Base-by-base conservation (phyloP, 768 basidiomycete species). In the Tylopilus vinaceipallidus region DNA sequence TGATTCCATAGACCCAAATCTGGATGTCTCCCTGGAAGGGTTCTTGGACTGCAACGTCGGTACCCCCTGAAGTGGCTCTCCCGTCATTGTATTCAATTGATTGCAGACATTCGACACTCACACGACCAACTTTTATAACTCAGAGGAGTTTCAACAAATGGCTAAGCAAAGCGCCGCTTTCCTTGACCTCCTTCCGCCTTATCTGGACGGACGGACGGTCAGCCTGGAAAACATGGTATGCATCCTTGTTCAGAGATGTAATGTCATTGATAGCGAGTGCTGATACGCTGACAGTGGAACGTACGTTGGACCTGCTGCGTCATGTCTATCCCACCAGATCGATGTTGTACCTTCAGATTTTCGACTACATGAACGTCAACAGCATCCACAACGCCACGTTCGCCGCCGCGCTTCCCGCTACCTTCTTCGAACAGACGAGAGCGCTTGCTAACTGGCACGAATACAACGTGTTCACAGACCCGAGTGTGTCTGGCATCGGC, bases 361-460 rank as follows among this genome's bases (percentile, higher is more conserved):
- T 69, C 60, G 84, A 88, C 57, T 89, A 78, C 55, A 82, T 89
- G 75, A 88, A 87, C 60, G 84, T 89, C 43, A 75, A 86, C 56
- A 75, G 58, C 38, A 83, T 86, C 42, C 85, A 91, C 65, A 82
- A 88, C 50, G 70, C 70, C 24, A 73, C 72, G 0, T 90, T 86
- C 53, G 59, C 70, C 8, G 45, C 68, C 0, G 52, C 49, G 0
- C 71, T 88, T 3, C 82, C 84, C 9, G 29, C 67, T 2, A 72
- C 72, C 0, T 78, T 71, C 56, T 72, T 86, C 16, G 73, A 67
- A 8, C 81, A 81, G 59, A 82, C 77, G 4, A 73, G 80, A 17
- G 75, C 73, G 38, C 74, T 90, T 7, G 87, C 86, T 2, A 80
- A 86, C 67, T 90, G 75, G 72, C 86, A 88, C 60, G 84, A 89